phyloP scores from a whole-genome alignment of 495 filamentous ascomycete genomes.

The Neurospora sp. region DNA sequence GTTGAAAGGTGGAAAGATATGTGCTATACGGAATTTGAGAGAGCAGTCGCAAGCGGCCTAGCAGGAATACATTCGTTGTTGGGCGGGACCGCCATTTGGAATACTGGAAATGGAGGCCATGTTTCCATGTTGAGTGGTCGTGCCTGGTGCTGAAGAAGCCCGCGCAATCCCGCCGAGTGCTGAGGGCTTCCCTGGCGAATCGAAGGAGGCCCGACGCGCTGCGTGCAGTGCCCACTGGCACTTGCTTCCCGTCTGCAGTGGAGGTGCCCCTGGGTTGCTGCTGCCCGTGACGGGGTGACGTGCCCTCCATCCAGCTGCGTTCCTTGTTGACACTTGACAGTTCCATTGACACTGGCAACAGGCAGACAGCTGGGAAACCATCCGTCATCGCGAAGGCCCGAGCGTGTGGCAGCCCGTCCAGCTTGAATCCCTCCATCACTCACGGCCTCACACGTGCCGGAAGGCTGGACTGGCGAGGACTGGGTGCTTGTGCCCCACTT shows the following conservation, averaged over 20 bases:
- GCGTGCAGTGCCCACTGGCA: not conserved
- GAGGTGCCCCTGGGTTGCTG: not conserved
- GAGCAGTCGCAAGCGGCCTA: not conserved
- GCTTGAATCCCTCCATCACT: not conserved
- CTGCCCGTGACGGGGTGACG: not conserved
- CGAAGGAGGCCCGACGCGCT: not conserved
- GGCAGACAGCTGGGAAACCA: not conserved
- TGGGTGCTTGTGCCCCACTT: slow-evolving; percentile 7
- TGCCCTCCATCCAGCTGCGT: not conserved
- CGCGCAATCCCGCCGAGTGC: not conserved
- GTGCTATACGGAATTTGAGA: not conserved
- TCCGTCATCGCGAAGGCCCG: not conserved
- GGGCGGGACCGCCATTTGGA: not conserved
- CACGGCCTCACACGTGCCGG: slow-evolving; percentile 10
- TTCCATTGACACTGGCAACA: not conserved
- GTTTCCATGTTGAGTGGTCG: not conserved
- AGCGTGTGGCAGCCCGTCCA: too few relatives aligned
- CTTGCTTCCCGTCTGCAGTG: not conserved
- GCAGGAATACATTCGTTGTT: not conserved
- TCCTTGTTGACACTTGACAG: not conserved
- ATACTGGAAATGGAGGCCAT: not conserved
- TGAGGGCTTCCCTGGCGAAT: not conserved
- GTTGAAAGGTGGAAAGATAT: not conserved
- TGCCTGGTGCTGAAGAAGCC: not conserved
- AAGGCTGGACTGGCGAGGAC: not conserved